Evolutionary conservation across 495 filamentous ascomycete genomes (phyloP), one percentile per base, ranked within the genome.

Genomic region (Penicillium verhagenii): DNA sequence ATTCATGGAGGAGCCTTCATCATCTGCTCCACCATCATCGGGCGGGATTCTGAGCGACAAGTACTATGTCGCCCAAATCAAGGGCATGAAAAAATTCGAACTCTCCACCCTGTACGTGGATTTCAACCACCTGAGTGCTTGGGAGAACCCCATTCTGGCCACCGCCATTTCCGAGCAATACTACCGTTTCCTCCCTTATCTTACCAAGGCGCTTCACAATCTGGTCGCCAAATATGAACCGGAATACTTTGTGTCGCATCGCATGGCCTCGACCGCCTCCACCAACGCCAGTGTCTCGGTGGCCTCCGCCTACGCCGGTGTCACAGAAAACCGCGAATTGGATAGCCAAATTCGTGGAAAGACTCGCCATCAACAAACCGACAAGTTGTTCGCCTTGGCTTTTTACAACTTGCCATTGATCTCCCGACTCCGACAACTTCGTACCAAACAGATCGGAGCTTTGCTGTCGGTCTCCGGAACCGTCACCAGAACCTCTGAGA

Each of bases 31-130:
- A 10, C 89, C 88, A 1, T 80, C 85, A 0, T 92, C 91, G 20
- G 89, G 86, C 62, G 85, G 85, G 25, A 70, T 83, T 19, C 86
- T 85, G 20, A 94, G 88, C 19, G 88, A 96, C 69, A 94, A 91
- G 67, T 97, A 97, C 77, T 99, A 99, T 71, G 82, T 99, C 60
- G 91, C 91, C 16, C 95, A 96, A 67, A 94, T 99, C 52, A 88
- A 96, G 62, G 91, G 90, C 51, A 85, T 99, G 81, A 79, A 82
- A 19, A 86, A 84, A 51, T 92, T 90, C 69, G 83, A 87, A 55
- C 79, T 96, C n/a, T 97, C 92, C 1, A 99, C 94, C 5, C 85
- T 97, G 37, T 99, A 97, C 68, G 89, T 99, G 64, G 95, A 99
- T 72, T 99, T 86, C 76, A 90, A 83, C 46, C 94, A 99, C 71